phyloP scores from a whole-genome alignment of 352 stramenopile genomes.

The Stramenopiles sp. region DNA sequence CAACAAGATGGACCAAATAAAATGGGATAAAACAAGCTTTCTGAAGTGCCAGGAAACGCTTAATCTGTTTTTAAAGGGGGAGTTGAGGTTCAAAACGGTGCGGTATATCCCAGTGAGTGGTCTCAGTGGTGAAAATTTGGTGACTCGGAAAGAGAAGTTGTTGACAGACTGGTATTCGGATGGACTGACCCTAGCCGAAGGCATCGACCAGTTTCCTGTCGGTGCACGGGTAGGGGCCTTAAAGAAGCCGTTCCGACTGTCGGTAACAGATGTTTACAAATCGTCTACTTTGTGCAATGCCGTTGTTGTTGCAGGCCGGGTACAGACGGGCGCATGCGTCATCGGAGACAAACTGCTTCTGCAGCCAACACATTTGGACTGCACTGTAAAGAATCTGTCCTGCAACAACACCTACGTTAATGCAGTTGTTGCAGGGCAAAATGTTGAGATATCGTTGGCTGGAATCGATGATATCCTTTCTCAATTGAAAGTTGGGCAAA shows the following conservation, averaged over 20 bases:
- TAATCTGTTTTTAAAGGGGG: slow-evolving; percentile 40
- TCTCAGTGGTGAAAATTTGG: slow-evolving; percentile 52
- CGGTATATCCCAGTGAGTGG: slow-evolving; percentile 62
- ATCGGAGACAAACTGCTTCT: slow-evolving; percentile 19
- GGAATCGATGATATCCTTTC: slow-evolving; percentile 9
- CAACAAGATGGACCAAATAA: slow-evolving; percentile 87
- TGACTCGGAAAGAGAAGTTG: slow-evolving; percentile 31
- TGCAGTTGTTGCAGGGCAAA: no score
- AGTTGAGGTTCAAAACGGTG: slow-evolving; percentile 45
- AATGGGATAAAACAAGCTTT: slow-evolving; percentile 52
- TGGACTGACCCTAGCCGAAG: slow-evolving; percentile 47
- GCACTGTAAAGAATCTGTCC: no score
- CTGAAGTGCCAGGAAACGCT: slow-evolving; percentile 47
- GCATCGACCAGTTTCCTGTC: slow-evolving; percentile 29
- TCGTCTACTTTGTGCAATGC: slow-evolving; percentile 12
- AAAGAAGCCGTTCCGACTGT: slow-evolving; percentile 15
- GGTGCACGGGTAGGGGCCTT: not conserved
- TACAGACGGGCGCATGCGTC: slow-evolving; percentile 44
- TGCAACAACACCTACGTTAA: no score
- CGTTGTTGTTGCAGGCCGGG: not conserved
- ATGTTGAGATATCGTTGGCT: not conserved
- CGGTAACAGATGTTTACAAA: slow-evolving; percentile 13
- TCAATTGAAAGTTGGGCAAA: slow-evolving; percentile 38
- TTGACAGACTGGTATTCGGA: slow-evolving; percentile 49
- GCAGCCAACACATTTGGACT: not conserved